Evolutionary conservation across 177 flowering plant species (phyloP), one percentile per base, ranked within the genome.

Genomic region (Tripterygium wilfordii): DNA sequence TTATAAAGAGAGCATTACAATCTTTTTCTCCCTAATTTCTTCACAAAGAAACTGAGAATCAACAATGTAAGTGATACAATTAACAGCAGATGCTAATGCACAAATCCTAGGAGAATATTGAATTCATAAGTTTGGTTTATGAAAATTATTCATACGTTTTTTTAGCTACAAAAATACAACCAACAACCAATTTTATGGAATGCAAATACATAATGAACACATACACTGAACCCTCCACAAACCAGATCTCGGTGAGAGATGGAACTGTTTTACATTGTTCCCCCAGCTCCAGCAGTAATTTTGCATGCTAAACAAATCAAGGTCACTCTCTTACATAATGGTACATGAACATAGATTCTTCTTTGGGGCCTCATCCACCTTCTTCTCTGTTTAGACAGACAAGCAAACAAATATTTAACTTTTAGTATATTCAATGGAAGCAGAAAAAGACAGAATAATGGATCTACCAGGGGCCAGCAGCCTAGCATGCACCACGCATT

Each of bases 281-380:
- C n/a, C 32, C 51, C 54, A 30, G 7, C 7, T 12, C 7, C 33
- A 30, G 12, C 8, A 6, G 7, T 6, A 7, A 30, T 6, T 30
- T 6, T 6, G 33, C 12, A 12, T 30, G 33, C 33, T 12, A 30
- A 7, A 7, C 33, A 30, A 30, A 12, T 6, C 40, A 9, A 29
- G 8, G 24, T 9, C 8, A n/a, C 32, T 32, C 32, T 42, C 44
- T 66, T 56, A 82, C 69, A 82, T 45, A 69, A 82, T 82, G 64
- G 83, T 44, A 61, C 89, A 82, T 14, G 76, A 59, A 59, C 89
- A 82, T 2, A 61, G 25, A 38, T 36, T 67, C 61, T 76, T 83
- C 60, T 49, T 78, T 25, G 84, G 82, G 40, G 51, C 42, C 35
- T 78, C 83, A 26, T 76, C 84, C 7, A 80, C 66, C 61, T 80